Evolutionary conservation across 202 grass and related monocot genomes (phyloP).

Genomic region (Cymbopogon flexuosus): DNA sequence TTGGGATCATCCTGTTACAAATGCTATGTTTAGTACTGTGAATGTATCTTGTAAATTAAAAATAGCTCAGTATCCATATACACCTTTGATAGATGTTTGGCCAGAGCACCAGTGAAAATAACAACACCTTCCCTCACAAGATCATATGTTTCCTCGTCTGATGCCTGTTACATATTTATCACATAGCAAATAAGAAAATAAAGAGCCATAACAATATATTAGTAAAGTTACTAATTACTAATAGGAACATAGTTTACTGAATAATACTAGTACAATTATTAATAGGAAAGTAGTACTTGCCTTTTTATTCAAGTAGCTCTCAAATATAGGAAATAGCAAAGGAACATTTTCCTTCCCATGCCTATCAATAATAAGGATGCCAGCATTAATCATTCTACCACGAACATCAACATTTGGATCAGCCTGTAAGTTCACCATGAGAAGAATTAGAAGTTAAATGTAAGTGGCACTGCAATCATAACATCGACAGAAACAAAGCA

Average conservation of each 20-base stretch:
- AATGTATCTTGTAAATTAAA: slow-evolving; percentile 7
- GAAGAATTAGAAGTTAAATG: slow-evolving; percentile 24
- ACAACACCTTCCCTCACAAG: slow-evolving; percentile 98
- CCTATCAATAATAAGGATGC: slow-evolving; percentile 91
- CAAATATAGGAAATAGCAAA: slow-evolving; percentile 98
- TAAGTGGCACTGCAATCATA: neutral
- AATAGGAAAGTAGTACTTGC: slow-evolving; percentile 26
- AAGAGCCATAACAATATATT: slow-evolving; percentile 5
- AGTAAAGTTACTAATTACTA: neutral
- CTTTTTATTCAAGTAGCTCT: slow-evolving; percentile 98
- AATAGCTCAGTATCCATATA: slow-evolving; percentile 15
- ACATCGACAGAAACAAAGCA: slow-evolving; percentile 14
- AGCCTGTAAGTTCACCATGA: slow-evolving; percentile 39
- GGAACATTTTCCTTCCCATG: slow-evolving; percentile 98
- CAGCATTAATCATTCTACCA: slow-evolving; percentile 96
- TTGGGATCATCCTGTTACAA: slow-evolving; percentile 90
- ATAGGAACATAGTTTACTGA: neutral
- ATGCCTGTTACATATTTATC: slow-evolving; percentile 36
- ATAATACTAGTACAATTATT: neutral
- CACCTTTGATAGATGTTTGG: slow-evolving; percentile 96
- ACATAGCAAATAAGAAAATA: neutral
- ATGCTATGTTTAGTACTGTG: slow-evolving; percentile 16
- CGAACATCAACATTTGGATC: slow-evolving; percentile 93
- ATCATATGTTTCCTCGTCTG: slow-evolving; percentile 96
- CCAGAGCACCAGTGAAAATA: slow-evolving; percentile 95